A percentile compares a stretch with the other conserved stretches of the same genome.
phyloP scores from a whole-genome alignment of 345 rosid species.

The Syzygium jambos region DNA sequence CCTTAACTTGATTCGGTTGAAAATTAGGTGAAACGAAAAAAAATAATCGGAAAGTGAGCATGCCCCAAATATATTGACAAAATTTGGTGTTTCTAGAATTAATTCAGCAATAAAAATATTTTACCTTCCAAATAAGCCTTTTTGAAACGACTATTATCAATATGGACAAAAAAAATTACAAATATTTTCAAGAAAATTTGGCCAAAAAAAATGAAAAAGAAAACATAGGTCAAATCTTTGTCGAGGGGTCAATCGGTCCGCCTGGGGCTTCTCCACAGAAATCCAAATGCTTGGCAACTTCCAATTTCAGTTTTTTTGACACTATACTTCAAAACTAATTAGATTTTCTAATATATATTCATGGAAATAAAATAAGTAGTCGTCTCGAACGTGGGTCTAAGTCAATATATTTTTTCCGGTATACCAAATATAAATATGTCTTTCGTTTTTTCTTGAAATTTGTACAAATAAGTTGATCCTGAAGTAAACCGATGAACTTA shows the following conservation, averaged over 20 bases:
- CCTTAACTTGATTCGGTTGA: background rate
- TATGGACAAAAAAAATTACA: background rate
- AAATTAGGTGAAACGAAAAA: background rate
- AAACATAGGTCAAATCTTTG: background rate
- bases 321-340: background rate
- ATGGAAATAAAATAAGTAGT: background rate
- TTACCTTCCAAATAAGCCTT: background rate
- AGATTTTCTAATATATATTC: background rate
- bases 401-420: background rate
- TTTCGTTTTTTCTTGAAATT: background rate
- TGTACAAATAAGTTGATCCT: background rate
- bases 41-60: background rate
- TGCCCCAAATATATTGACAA: background rate
- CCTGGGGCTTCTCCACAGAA: background rate
- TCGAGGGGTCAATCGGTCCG: background rate
- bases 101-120: background rate
- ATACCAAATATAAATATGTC: background rate
- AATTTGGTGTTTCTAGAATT: background rate
- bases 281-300: background rate
- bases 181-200: background rate
- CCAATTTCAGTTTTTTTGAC: background rate
- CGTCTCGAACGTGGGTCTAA: background rate
- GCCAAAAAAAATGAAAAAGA: background rate
- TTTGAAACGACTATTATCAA: background rate
- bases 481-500: background rate